Conservation (phyloP, 495 filamentous ascomycete genomes). For the Aspergillus saccharolyticus region DNA sequence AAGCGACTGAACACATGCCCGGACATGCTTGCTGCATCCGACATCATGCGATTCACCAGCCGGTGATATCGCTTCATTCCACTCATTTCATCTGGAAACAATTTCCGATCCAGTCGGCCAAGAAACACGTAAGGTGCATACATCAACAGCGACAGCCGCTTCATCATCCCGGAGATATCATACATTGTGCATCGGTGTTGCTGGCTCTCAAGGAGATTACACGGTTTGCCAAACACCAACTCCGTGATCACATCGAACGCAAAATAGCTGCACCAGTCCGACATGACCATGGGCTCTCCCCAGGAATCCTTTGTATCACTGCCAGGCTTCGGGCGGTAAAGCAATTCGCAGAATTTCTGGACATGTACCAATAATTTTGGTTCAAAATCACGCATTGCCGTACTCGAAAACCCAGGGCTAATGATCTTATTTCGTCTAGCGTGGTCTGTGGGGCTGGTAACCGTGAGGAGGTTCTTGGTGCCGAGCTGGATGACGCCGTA, state of each 20-base stretch:
- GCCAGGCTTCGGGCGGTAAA: not conserved
- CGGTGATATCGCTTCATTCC: slow-evolving; percentile 5
- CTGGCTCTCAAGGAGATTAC: slow-evolving; percentile 1
- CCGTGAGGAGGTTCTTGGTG: slow-evolving; percentile 2
- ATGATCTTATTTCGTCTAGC: slow-evolving; percentile 6
- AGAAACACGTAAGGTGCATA: slow-evolving; percentile 4
- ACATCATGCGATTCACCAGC: slow-evolving; percentile 1
- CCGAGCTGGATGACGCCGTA: slow-evolving; percentile 1
- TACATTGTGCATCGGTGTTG: not conserved
- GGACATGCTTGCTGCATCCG: slow-evolving; percentile 1
- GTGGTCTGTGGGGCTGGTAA: slow-evolving; percentile 7
- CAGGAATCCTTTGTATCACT: not conserved
- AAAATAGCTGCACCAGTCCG: slow-evolving; percentile 29
- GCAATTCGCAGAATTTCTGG: not conserved
- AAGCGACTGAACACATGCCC: slow-evolving; percentile 3
- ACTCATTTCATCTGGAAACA: not conserved
- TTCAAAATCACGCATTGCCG: slow-evolving; percentile 4
- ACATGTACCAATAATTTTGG: slow-evolving; percentile 7
- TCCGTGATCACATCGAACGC: slow-evolving; percentile 21
- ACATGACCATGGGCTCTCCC: slow-evolving; percentile 21
- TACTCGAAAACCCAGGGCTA: slow-evolving; percentile 5
- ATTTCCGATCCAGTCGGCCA: not conserved
- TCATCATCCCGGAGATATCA: slow-evolving; percentile 4
- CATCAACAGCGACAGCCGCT: slow-evolving; percentile 3
- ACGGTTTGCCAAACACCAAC: slow-evolving; percentile 6